Conservation (phyloP, 2,329 filamentous ascomycete genomes). For the Trichoderma oligosporum region DNA sequence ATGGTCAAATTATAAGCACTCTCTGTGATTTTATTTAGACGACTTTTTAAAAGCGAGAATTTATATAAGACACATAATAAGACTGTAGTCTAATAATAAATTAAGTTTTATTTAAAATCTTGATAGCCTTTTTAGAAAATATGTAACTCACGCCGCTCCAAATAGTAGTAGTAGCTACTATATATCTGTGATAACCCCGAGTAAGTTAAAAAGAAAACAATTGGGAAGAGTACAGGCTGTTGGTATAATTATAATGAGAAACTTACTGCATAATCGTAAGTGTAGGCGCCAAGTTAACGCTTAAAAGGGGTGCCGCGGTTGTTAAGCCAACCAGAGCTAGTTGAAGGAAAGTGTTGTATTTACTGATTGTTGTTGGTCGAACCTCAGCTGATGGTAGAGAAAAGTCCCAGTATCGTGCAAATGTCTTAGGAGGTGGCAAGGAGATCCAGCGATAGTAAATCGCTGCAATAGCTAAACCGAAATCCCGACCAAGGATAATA, state of each 20-base stretch:
- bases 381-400: conserved; percentile 84
- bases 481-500: conserved; percentile 88
- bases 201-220: not conserved
- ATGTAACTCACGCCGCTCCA: conserved; percentile 95
- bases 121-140: conserved; percentile 86
- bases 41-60: too few relatives aligned
- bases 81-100: too few relatives aligned
- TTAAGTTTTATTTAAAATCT: conserved; percentile 49
- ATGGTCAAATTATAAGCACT: too few relatives aligned
- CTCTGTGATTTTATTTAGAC: too few relatives aligned
- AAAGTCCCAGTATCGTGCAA: conserved; percentile 94
- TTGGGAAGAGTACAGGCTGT: too few relatives aligned
- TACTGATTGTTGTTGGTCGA: conserved; percentile 76
- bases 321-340: conserved; percentile 80
- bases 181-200: not conserved
- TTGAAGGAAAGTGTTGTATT: conserved; percentile 92
- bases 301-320: conserved; percentile 72
- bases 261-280: conserved; percentile 64
- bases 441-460: conserved; percentile 97
- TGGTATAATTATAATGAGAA: not conserved
- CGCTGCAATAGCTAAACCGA: conserved; percentile 76
- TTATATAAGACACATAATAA: too few relatives aligned
- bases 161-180: conserved; percentile 60
- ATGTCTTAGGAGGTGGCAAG: conserved; percentile 87
- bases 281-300: conserved; percentile 51